These are phyloP conservation scores for Penicillium frequentans DNA, from an alignment of 2,329 filamentous ascomycete species.

Conservation along the genomic window DNA sequence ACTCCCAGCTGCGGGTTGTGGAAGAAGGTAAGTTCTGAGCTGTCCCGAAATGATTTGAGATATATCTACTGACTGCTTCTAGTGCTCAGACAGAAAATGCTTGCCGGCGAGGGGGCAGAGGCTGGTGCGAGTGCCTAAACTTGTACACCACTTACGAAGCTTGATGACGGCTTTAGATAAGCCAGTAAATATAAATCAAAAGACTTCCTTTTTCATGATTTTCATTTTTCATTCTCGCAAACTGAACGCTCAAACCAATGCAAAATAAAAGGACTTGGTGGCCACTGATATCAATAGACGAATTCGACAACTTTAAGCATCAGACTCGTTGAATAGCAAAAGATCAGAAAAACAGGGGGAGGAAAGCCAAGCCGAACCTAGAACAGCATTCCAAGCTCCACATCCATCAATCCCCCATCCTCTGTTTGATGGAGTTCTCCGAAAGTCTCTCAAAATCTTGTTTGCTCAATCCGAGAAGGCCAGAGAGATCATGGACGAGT, in stretches of 20 bases:
- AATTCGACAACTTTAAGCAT: no score
- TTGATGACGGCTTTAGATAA: conserved; percentile 2
- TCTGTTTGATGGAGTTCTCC: neutral
- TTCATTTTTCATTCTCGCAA: neutral
- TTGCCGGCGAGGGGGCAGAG: conserved; percentile 42
- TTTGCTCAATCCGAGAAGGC: conserved; percentile 1
- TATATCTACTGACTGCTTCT: conserved; percentile 19
- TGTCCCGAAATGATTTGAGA: neutral
- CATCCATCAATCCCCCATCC: conserved; percentile 16
- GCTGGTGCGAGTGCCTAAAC: conserved; percentile 25
- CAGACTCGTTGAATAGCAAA: no score
- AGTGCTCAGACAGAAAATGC: conserved; percentile 56
- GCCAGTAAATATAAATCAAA: conserved; percentile 4
- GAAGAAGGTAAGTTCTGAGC: conserved; percentile 70
- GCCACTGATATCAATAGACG: no score
- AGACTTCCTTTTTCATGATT: neutral
- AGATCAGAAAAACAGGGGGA: no score
- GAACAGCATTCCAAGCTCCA: conserved; percentile 32
- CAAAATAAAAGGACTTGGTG: neutral
- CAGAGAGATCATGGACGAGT: conserved; percentile 16
- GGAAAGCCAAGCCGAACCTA: conserved; percentile 2
- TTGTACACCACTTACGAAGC: conserved; percentile 1
- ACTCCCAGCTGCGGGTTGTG: conserved; percentile 77
- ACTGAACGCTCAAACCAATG: neutral
- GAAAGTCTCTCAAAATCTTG: neutral